Conservation (phyloP, 2,329 filamentous ascomycete genomes). For the Aspergillus melleus region DNA sequence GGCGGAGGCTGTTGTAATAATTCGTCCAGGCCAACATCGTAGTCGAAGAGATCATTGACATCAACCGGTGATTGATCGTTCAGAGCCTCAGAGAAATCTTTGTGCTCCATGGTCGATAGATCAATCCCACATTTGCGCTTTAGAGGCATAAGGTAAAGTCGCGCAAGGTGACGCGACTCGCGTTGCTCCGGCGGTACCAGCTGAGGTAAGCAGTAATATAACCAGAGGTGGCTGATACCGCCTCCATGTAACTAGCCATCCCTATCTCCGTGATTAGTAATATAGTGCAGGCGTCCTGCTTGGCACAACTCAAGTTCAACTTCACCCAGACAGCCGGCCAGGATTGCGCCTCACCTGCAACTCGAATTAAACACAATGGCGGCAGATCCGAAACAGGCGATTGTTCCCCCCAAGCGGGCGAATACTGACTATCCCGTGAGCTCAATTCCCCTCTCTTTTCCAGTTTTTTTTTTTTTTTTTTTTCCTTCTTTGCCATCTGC, state of each 20-base stretch:
- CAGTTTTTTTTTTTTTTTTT: not conserved
- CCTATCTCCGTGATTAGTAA: not conserved
- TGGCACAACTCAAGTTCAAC: slow-evolving; percentile 29
- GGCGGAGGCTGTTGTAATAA: slow-evolving; percentile 46
- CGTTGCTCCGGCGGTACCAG: too few species aligned
- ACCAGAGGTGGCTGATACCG: too few species aligned
- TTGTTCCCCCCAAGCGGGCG: slow-evolving; percentile 75
- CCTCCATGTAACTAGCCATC: not conserved
- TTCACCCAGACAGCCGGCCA: slow-evolving; percentile 27
- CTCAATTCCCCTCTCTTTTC: slow-evolving; percentile 6
- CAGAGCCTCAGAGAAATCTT: slow-evolving; percentile 9
- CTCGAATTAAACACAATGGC: slow-evolving; percentile 34
- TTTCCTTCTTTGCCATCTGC: not conserved
- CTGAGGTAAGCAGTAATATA: too few species aligned
- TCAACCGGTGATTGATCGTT: slow-evolving; percentile 42
- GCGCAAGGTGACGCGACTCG: too few species aligned
- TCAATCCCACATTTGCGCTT: not conserved
- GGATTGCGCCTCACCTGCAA: slow-evolving; percentile 10
- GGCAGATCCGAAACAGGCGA: slow-evolving; percentile 40
- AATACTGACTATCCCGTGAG: slow-evolving; percentile 85
- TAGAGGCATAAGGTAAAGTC: too few species aligned
- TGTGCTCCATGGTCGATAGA: slow-evolving; percentile 11
- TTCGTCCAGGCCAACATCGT: slow-evolving; percentile 62
- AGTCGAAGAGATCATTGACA: slow-evolving; percentile 72
- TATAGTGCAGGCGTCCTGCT: slow-evolving; percentile 12